Evolutionary conservation across 306 rosid genomes (phyloP), one percentile per base, ranked within the genome.

Genomic region (Vigna nakashimae): DNA sequence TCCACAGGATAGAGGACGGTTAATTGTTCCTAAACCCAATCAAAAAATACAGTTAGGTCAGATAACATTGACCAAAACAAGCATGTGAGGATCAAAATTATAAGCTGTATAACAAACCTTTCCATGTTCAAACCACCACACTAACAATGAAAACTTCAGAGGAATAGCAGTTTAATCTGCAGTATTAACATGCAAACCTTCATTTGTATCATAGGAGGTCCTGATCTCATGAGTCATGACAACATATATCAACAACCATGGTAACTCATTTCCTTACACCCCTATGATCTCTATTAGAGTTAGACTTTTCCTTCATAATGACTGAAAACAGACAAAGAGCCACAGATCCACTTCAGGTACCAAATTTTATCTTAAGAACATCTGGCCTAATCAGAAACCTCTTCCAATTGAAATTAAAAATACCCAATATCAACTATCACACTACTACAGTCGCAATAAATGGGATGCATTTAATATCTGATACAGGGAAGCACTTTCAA

Each of bases 401-500:
- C 18, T 51, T 11, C n/a, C 14, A 38, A 71, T 71, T 10, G 8
- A 36, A 71, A 18, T 52, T 36, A 18, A 32, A 53, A 36, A 57
- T 5, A 28, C 45, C 30, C 6, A 32, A 38, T n/a, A 56, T 53
- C 48, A 65, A 40, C 45, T 40, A 8, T 40, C 45, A 11, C 53
- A 10, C 46, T 26, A 65, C 53, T 53, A 66, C 48, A 42, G 16
- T 11, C 16, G 62, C 50, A 52, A 18, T 51, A 1, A n/a, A 46
- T 63, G 17, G 45, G 49, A 34, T 20, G 67, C 66, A 53, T 38
- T 65, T 38, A 22, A 53, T 10, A 65, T 76, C 53, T 64, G 53
- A 65, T 65, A 65, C 38, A 77, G 12, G 42, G 40, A 76, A 76
- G 45, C 46, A 34, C 57, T 43, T 65, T 40, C 20, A 28, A 55